Base-by-base conservation (phyloP, 2,329 filamentous ascomycete genomes). In the Sclerotinia borealis region DNA sequence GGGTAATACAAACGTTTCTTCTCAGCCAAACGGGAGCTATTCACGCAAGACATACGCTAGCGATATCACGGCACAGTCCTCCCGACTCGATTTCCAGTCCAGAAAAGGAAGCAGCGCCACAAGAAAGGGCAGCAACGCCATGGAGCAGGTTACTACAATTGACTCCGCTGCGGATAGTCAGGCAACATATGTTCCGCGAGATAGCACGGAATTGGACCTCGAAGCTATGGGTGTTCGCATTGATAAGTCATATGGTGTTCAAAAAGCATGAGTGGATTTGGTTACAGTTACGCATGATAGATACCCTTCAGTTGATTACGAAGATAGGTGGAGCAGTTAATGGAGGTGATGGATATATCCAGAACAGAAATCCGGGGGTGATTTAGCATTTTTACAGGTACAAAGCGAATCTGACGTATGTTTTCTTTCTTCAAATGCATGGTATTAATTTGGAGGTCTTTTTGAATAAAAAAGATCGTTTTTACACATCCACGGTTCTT, bases 181-280 rank as follows among this genome's bases (percentile, higher is more conserved):
- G 17, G 22, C 51, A 37, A 25, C 10, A 37, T 45, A 45, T 37
- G 25, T n/a, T 10, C 27, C n/a, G 13, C 61, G 69, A 67, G 70
- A 72, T 37, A 72, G 71, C 49, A 71, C 69, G 3, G 71, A 72
- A 31, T 31, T 69, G 17, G 71, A 72, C 58, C 56, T 72, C 4
- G 70, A 72, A 58, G 62, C 45, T 15, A 69, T 71, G 67, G 71
- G 71, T 49, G 68, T 72, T 51, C 50, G 70, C 15, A 63, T 72
- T 29, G 65, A 71, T 50, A 66, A 60, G 29, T 66, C 68, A 10
- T 72, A 70, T 52, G 67, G 67, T 37, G 54, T 72, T 64, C 64
- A 65, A 13, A 66, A 65, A 22, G 55, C 25, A 29, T 63, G 31
- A 60, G 37, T 29, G n/a, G 17, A 25, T 34, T 29, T 49, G n/a